Base-by-base conservation (phyloP, 1,284 basidiomycete species). In the Moesziomyces sp. region DNA sequence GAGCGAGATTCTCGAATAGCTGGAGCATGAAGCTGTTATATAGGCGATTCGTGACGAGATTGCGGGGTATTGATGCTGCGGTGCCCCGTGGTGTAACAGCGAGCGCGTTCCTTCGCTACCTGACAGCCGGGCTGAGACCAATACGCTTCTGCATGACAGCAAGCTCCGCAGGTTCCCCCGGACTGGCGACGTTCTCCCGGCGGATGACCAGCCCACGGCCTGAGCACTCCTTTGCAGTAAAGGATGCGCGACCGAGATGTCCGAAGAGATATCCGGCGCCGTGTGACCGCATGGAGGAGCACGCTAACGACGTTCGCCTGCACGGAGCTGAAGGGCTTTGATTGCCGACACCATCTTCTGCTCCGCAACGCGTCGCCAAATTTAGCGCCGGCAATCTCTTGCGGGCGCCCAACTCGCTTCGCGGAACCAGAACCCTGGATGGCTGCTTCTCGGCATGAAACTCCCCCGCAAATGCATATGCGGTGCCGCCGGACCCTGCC, bases 321-420 rank as follows among this genome's bases (percentile, higher is more conserved):
- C 30, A 34, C 13, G 30, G 30, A 28, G 26, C 26, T 28, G 26
- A 34, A 34, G 30, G 10, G 30, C 2, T 34, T 3, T 4, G 30
- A 13, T 34, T 34, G 30, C 10, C 30, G 13, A 34, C 30, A 34
- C 13, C 30, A 34, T 34, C 30, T 34, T 34, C 3, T 10, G 30
- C 30, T 34, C 30, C 13, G 30, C 30, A 34, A 34, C 10, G 30
- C 30, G 30, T 34, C 30, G 13, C 30, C 30, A 34, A 34, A 34
- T 54, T 58, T 64, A 64, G 62, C 52, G 51, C 62, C 62, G 56
- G 62, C 26, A 64, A 64, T 58, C 62, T 64, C 21, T 5, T 8
- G 43, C 38, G 16, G 1, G 14, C 16, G 38, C 38, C 3, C 16
- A 14, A 16, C 16, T 40, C 38, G 38, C 38, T 21, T 23, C 61